These are phyloP conservation scores for Hura crepitans DNA, from an alignment of 441 rosid genomes.

Conservation along the genomic window DNA sequence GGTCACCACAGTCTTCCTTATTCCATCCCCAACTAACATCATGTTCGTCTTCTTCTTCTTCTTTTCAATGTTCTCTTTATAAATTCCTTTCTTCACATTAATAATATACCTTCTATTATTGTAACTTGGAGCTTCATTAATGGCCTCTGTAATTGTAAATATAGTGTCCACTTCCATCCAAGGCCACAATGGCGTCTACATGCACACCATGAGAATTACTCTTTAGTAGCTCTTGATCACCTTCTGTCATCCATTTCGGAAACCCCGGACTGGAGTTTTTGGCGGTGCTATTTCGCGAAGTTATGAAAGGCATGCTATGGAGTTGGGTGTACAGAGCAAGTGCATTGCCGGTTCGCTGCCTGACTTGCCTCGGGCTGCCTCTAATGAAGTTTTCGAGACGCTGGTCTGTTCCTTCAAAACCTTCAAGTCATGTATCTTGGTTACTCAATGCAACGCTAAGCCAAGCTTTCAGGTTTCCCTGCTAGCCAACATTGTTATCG, in stretches of 20 bases:
- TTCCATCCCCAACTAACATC: constrained; percentile 50
- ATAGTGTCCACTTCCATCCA: constrained; percentile 46
- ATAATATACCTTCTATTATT: constrained; percentile 37
- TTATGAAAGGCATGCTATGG: constrained; percentile 58
- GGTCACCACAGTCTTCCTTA: constrained; percentile 42
- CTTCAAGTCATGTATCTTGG: constrained; percentile 92
- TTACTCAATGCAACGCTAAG: constrained; percentile 88
- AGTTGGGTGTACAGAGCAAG: constrained; percentile 59
- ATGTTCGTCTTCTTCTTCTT: constrained; percentile 37
- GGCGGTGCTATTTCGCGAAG: constrained; percentile 33
- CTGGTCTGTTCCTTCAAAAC: constrained; percentile 75
- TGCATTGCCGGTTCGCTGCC: constrained; percentile 72
- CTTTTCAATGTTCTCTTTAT: constrained; percentile 47
- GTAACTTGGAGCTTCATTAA: constrained; percentile 45
- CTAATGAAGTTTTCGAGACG: constrained; percentile 47
- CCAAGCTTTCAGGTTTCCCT: constrained; percentile 86
- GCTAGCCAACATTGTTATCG: constrained; percentile 27
- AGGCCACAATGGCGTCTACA: constrained; percentile 57
- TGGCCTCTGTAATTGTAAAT: constrained; percentile 44
- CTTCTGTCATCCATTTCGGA: constrained; percentile 64
- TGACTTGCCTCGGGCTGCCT: constrained; percentile 76
- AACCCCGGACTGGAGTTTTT: constrained; percentile 15
- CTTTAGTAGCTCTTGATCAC: constrained; percentile 47
- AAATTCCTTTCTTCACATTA: constrained; percentile 46
- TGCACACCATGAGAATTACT: constrained; percentile 38